Evolutionary conservation across 1,284 basidiomycete genomes (phyloP).

Genomic region (Apiotrichum sp.): DNA sequence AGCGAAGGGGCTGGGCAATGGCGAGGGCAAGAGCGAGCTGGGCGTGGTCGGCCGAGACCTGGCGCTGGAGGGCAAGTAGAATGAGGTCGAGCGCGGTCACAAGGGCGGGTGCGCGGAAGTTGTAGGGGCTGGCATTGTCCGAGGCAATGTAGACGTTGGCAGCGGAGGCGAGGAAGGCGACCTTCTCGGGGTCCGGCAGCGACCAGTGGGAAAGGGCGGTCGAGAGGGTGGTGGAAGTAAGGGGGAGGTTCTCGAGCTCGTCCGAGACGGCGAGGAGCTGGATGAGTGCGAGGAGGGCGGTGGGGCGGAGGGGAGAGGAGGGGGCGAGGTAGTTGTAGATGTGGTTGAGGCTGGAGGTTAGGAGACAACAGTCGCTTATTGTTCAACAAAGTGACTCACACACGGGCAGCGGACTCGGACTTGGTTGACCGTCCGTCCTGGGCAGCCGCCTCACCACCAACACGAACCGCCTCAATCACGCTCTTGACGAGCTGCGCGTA

Average conservation of each 20-base stretch:
- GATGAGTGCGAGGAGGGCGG: conserved; percentile 64
- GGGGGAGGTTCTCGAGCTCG: conserved; percentile 64
- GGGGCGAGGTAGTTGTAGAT: conserved; percentile 76
- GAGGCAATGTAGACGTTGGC: conserved; percentile 56
- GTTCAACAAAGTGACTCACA: conserved; percentile 28
- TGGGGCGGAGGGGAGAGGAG: conserved; percentile 60
- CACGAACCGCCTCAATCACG: conserved; percentile 35
- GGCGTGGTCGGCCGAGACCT: conserved; percentile 45
- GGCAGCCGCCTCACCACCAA: conserved; percentile 34
- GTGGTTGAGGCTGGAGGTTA: conserved; percentile 63
- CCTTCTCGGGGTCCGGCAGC: conserved; percentile 61
- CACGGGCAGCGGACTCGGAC: conserved; percentile 39
- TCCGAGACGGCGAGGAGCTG: conserved; percentile 48
- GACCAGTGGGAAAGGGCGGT: conserved; percentile 74
- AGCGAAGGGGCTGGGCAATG: conserved; percentile 62
- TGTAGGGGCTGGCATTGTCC: background rate
- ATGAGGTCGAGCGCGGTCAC: conserved; percentile 51
- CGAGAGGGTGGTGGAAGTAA: conserved; percentile 60
- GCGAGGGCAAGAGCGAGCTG: conserved; percentile 51
- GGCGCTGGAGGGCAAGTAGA: conserved; percentile 50
- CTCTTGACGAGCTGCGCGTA: conserved; percentile 29
- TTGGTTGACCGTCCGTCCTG: conserved; percentile 24
- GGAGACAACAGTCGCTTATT: background rate
- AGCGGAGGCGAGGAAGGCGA: conserved; percentile 62
- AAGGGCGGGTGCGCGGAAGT: conserved; percentile 52